A percentile compares a stretch with the other conserved stretches of the same genome.
Conservation (phyloP, 805 yeast species). For the Phaffomyces antillensis region DNA sequence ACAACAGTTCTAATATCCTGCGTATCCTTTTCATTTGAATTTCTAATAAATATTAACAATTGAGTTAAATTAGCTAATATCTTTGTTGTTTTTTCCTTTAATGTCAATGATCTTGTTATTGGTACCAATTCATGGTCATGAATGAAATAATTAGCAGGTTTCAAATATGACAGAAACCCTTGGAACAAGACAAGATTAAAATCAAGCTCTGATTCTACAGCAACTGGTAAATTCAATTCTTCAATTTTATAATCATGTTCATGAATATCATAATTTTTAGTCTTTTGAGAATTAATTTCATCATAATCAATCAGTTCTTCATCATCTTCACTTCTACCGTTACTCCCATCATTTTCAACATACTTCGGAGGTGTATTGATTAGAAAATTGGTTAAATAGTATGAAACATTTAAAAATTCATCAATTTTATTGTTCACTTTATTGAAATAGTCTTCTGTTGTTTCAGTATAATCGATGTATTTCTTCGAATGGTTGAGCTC, state of each 20-base stretch:
- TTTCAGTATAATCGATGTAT: conserved; percentile 9
- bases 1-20: conserved; percentile 5
- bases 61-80: conserved; percentile 15
- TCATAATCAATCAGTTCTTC: conserved; percentile 6
- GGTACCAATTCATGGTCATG: conserved; percentile 11
- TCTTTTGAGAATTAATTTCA: not conserved
- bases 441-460: conserved; percentile 6
- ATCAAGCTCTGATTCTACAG: conserved; percentile 14
- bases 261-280: not conserved
- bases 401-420: conserved; percentile 12
- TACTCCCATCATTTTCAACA: not conserved
- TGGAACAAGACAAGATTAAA: conserved; percentile 7
- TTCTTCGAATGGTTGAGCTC: conserved; percentile 8
- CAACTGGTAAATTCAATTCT: conserved; percentile 9
- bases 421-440: conserved; percentile 12
- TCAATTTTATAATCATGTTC: conserved; percentile 6
- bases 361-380: conserved; percentile 11
- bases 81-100: conserved; percentile 10
- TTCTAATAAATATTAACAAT: conserved; percentile 9
- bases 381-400: conserved; percentile 10
- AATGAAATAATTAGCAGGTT: conserved; percentile 15
- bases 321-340: not conserved
- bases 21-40: conserved; percentile 2
- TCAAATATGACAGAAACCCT: conserved; percentile 12
- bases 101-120: conserved; percentile 3